Base-by-base conservation (phyloP, 192 early-diverging fungal genomes). In the Backusella westeae region DNA sequence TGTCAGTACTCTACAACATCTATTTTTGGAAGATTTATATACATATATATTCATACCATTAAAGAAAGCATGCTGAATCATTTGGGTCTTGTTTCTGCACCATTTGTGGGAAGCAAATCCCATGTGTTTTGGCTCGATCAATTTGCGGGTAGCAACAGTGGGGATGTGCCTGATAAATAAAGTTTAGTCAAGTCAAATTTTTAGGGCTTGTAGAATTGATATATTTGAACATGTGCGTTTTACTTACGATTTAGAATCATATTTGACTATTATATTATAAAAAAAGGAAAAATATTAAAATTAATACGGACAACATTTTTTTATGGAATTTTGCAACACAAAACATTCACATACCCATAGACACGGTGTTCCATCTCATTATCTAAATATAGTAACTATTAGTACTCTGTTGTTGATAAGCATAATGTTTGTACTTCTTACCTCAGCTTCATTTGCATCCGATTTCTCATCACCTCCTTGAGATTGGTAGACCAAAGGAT, bases 51-150 rank as follows among this genome's bases (percentile, higher is more conserved):
- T 69, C n/a, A 41, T n/a, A 38, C 75, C 75, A 41, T 76, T 76
- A 49, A 76, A 76, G 46, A 76, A 76, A 35, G 75, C 75, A 17
- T 70, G 68, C 17, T 76, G 75, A 35, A 76, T 70, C 44, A 76
- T 26, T 35, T 52, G 46, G 6, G 67, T 76, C 67, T 76, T 76
- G 75, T 70, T 76, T 52, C 68, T 66, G 17, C 44, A 76, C 75
- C 75, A 76, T 38, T 67, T 69, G 21, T 69, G 67, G 12, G 46
- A 67, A 56, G 75, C 65, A 53, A 70, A 68, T n/a, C 67, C 69
- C 75, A 76, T 76, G 29, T 76, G 75, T 38, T 38, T 76, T 7
- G 75, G 38, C 15, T 76, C 75, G 12, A 70, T 26, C 14, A 49
- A 76, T 15, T 76, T 76, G 2, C 68, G 65, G 2, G 75, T 53